Evolutionary conservation across 2,329 filamentous ascomycete species (phyloP), one percentile per base, ranked within the genome.

Genomic region (Aspergillus neotritici): DNA sequence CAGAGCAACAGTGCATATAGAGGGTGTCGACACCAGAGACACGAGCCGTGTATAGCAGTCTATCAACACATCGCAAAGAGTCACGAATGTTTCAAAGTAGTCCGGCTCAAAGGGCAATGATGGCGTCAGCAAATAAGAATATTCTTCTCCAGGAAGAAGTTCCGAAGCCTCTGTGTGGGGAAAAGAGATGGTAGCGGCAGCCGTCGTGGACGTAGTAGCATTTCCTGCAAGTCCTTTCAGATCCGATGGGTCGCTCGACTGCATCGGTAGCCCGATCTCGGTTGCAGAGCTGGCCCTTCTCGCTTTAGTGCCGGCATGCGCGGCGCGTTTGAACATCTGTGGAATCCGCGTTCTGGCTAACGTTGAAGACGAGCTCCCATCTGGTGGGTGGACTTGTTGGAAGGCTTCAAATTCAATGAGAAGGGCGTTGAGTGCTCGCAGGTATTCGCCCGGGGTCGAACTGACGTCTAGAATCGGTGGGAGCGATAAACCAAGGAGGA

Each of bases 81-180:
- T 96, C 11, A 89, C 85, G 69, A 97, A 97, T 0, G 90, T 96
- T 70, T 94, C 89, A 65, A 91, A 93, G 60, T 95, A 98, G 67
- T 98, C 93, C 0, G 93, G 93, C 52, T 97, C 90, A 61, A 98
- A 98, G 0, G 93, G 93, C 37, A 98, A 71, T 12, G 83, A 84
- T 0, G 93, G 93, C n/a, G 91, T 97, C 14, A 96, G 76, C 2
- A 98, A 75, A 63, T 91, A 83, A 0, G 82, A 81, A 64, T 96
- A 98, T 58, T 94, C 87, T 60, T 94, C 89, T 31, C 89, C 88
- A 0, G 86, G 84, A 1, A 86, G 71, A 16, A 88, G 74, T 50
- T 88, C 86, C 6, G 61, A 67, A 43, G 68, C 67, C 49, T 75
- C 79, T 39, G 75, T 76, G 42, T 66, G 59, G 21, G 68, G 61